Evolutionary conservation across 225 moss, liverwort and hornwort species (phyloP), one percentile per base, ranked within the genome.

Genomic region (Polytrichum formosum): DNA sequence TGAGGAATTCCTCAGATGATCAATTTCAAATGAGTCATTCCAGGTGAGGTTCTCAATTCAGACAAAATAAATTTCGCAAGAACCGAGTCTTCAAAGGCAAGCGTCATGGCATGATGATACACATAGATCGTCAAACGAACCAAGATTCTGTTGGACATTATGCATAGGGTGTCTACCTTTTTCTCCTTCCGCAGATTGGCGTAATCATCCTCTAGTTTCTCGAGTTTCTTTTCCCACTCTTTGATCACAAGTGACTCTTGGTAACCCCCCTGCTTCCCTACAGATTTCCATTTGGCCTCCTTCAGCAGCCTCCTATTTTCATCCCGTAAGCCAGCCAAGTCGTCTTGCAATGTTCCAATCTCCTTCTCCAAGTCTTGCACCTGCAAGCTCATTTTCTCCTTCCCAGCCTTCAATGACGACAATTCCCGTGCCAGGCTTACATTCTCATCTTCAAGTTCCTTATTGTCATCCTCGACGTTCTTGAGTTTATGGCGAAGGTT

Each of bases 221-320:
- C 72, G 20, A 82, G 55, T 72, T 82, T 86, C 2, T 79, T 86
- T 17, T 82, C 85, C 82, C 77, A 86, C 5, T 77, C 75, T 25
- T 79, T 79, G 56, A 75, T 10, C 64, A 75, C 61, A 46, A 70
- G 33, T 67, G 85, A 72, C 61, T 82, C 82, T 62, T 86, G 80
- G 4, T 64, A 74, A 16, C 77, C 75, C 75, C 79, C 85, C 64
- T 82, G 75, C 72, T 75, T 82, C 0, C 70, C 75, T 70, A 67
- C 9, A 0, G 70, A 73, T 77, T 82, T 82, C 70, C 77, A 74
- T 17, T 80, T 82, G 6, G 72, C 75, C 72, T 82, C 79, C 4
- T 85, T 82, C 9, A 85, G 68, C 26, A 85, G 66, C 66, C 59
- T 85, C 37, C 71, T 71, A 69, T 85, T 85, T 73, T 85, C 85